Evolutionary conservation across 1,139 yeast genomes (phyloP), one percentile per base, ranked within the genome.

Genomic region (Diutina scorzettiae): DNA sequence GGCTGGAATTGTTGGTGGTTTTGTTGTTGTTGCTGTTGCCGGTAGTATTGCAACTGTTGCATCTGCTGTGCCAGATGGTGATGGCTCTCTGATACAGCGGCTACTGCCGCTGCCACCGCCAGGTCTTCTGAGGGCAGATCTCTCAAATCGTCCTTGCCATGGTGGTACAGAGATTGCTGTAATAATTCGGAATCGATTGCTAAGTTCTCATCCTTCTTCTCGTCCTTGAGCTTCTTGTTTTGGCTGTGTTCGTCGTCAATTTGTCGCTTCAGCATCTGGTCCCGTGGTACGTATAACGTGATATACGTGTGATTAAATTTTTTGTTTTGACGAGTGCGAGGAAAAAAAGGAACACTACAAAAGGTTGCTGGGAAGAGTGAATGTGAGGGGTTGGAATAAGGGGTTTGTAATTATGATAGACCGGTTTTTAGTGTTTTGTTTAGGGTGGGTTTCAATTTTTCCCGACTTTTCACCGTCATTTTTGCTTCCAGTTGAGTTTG

Each of bases 121-220:
- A 20, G 39, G 27, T 52, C 57, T 32, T 49, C 55, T 34, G 45
- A 49, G 40, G 47, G 51, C 23, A 49, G 43, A 18, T 42, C 44
- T 14, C 44, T 46, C n/a, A 46, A 51, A 33, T 43, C 50, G 17
- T 41, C 51, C 11, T 51, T 50, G 31, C 46, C 37, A 52, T 48
- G 42, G 49, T 50, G 44, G 52, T 62, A 63, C 34, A 64, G 61
- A 14, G 67, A 55, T 44, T 69, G 73, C 29, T 66, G 67, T 46
- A 71, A 61, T 49, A 71, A 58, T 49, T 69, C 74, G 40, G 74
- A 65, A 52, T 71, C 76, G 45, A 71, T 69, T 43, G 66, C 67
- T 41, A 63, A 57, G 43, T 63, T 66, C 23, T 62, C 64, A 46
- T 63, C 62, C 49, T 60, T 59, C 21, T 47, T 52, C 34, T 54